A percentile compares a stretch with the other conserved stretches of the same genome.
Conservation (phyloP, 306 rosid species). For the Hippophae gyantsensis region DNA sequence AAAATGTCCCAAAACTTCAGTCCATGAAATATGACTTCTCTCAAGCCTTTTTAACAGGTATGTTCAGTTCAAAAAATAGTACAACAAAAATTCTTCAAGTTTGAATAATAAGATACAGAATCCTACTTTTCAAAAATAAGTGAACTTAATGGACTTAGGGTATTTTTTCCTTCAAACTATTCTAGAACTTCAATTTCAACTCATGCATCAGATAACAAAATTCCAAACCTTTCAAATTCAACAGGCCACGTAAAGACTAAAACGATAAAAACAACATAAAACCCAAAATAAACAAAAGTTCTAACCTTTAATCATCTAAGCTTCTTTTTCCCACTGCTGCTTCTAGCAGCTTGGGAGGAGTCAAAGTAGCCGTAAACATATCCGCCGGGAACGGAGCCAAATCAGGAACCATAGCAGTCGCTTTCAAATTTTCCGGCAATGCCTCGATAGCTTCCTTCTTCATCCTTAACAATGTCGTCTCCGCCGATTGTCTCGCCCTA, state of each 20-base stretch:
- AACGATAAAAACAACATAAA: neutral
- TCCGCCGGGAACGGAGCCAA: constrained; percentile 56
- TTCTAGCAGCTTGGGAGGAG: constrained; percentile 85
- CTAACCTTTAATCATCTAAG: constrained; percentile 47
- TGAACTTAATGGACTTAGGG: neutral
- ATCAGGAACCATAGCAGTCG: constrained; percentile 80
- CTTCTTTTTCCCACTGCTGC: constrained; percentile 58
- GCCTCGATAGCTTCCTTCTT: constrained; percentile 84
- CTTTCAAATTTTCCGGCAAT: constrained; percentile 57
- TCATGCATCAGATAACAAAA: neutral
- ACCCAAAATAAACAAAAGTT: neutral
- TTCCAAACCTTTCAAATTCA: too few species aligned
- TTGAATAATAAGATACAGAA: neutral
- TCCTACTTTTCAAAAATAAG: too few species aligned
- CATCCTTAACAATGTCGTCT: constrained; percentile 44
- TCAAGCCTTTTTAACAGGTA: too few species aligned
- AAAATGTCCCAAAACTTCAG: too few species aligned
- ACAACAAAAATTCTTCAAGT: too few species aligned
- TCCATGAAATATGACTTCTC: too few species aligned
- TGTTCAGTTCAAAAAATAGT: too few species aligned
- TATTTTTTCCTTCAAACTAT: neutral
- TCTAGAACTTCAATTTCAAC: neutral
- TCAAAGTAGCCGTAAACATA: constrained; percentile 74
- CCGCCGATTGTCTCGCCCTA: constrained; percentile 76
- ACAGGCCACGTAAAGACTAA: neutral